Conservation (phyloP, 164 flowering plant species). For the Tetrastigma voinierianum region DNA sequence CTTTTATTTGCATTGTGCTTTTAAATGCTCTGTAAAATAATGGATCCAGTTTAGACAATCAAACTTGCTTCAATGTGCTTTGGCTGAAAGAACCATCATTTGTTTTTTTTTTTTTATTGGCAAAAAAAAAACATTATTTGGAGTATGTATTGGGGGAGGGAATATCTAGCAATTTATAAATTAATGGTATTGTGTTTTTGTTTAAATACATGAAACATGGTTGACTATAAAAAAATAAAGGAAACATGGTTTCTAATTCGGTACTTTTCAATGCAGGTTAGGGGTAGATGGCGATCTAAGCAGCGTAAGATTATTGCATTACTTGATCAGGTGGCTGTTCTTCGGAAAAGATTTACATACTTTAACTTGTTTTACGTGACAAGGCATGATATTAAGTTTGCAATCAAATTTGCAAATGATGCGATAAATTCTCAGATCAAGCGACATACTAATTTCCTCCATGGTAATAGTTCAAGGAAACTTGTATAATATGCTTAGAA, state of each 20-base stretch:
- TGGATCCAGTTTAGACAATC: no score
- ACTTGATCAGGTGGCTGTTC: conserved; percentile 35
- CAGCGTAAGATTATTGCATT: conserved; percentile 40
- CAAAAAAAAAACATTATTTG: no score
- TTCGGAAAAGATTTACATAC: conserved; percentile 40
- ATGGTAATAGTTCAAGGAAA: conserved; percentile 29
- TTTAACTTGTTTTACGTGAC: conserved; percentile 38
- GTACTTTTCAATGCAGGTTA: conserved; percentile 33
- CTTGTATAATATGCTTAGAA: conserved; percentile 77
- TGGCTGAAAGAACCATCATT: no score
- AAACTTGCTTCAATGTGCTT: no score
- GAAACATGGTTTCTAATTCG: background rate
- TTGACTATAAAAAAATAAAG: background rate
- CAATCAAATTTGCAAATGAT: conserved; percentile 64
- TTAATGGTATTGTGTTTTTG: no score
- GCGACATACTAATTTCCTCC: conserved; percentile 20
- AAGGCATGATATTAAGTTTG: conserved; percentile 49
- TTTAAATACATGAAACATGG: no score
- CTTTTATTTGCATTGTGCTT: no score
- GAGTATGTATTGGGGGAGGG: no score
- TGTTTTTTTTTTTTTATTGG: no score
- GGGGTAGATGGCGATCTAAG: conserved; percentile 40
- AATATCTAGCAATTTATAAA: no score
- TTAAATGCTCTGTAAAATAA: no score
- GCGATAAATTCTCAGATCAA: conserved; percentile 61